Conservation (phyloP, 176 grass and related monocot species). For the Ensete glaucum region DNA sequence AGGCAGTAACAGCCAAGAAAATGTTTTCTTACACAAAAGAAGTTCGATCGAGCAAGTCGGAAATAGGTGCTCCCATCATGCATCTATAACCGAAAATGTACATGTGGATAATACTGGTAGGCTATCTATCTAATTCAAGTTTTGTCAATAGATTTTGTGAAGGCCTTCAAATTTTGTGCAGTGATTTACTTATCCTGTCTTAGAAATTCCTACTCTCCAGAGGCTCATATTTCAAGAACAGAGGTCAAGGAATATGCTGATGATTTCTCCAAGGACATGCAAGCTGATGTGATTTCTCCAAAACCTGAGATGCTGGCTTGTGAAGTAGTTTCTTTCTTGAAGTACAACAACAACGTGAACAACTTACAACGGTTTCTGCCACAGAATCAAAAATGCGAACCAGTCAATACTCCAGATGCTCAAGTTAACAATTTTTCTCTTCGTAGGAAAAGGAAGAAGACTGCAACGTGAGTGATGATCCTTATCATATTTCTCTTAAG, state of each 20-base stretch:
- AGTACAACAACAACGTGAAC: background rate
- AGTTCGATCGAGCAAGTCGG: too few relatives aligned
- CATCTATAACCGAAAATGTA: background rate
- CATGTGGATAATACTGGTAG: conserved; percentile 13
- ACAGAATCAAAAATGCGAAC: background rate
- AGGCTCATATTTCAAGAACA: conserved; percentile 3
- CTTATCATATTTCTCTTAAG: conserved; percentile 18
- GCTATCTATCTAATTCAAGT: background rate
- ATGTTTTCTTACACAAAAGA: too few relatives aligned
- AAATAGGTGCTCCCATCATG: background rate
- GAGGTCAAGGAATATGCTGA: conserved; percentile 4
- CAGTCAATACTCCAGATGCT: background rate
- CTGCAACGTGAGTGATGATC: conserved; percentile 56
- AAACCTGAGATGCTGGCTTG: background rate
- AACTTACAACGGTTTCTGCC: background rate
- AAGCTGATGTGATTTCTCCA: conserved; percentile 8
- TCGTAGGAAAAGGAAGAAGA: conserved; percentile 57
- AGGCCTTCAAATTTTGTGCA: conserved; percentile 23
- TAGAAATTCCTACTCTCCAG: conserved; percentile 9
- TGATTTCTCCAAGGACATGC: background rate
- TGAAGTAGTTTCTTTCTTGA: background rate
- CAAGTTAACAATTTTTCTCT: conserved; percentile 20
- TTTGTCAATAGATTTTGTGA: background rate
- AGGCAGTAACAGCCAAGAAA: too few relatives aligned
- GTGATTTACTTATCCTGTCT: conserved; percentile 10